A percentile compares a stretch with the other conserved stretches of the same genome.
phyloP scores from a whole-genome alignment of 2,329 filamentous ascomycete species.

The Bipolaris sorokiniana region DNA sequence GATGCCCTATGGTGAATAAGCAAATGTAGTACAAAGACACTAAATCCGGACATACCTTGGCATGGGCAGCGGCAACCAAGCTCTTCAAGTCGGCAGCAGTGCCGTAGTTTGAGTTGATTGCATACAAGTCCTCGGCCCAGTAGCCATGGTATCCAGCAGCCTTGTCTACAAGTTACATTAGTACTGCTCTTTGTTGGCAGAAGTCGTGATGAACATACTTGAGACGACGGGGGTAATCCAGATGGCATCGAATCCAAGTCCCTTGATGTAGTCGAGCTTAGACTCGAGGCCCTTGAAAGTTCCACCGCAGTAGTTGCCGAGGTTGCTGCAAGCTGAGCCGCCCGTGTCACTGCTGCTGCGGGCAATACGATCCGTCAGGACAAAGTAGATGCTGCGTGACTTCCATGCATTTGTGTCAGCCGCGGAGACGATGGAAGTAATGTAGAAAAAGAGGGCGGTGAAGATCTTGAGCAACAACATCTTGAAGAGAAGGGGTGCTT shows the following conservation, averaged over 20 bases:
- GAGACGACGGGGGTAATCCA: constrained; percentile 53
- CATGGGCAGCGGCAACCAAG: constrained; percentile 54
- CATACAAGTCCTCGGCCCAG: constrained; percentile 57
- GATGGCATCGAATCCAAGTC: constrained; percentile 57
- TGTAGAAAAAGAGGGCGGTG: constrained; percentile 16
- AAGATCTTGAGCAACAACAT: constrained; percentile 28
- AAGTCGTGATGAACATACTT: constrained; percentile 27
- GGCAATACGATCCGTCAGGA: constrained; percentile 46
- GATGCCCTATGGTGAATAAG: constrained; percentile 35
- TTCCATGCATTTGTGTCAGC: constrained; percentile 46
- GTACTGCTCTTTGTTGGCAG: not conserved
- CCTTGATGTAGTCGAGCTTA: constrained; percentile 59
- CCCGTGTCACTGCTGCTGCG: constrained; percentile 42
- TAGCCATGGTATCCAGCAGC: constrained; percentile 59
- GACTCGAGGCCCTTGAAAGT: constrained; percentile 58
- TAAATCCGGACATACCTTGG: constrained; percentile 47
- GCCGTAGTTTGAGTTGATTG: constrained; percentile 58
- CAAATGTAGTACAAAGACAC: not conserved
- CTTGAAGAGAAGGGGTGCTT: constrained; percentile 5
- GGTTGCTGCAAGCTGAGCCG: constrained; percentile 38
- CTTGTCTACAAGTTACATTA: constrained; percentile 30
- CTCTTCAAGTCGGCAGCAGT: constrained; percentile 55
- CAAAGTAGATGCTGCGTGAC: constrained; percentile 48
- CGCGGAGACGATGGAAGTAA: constrained; percentile 29
- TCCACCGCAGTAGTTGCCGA: constrained; percentile 57